These are phyloP conservation scores for Gigaspora rosea DNA, from an alignment of 192 early-diverging fungal species.

Conservation along the genomic window DNA sequence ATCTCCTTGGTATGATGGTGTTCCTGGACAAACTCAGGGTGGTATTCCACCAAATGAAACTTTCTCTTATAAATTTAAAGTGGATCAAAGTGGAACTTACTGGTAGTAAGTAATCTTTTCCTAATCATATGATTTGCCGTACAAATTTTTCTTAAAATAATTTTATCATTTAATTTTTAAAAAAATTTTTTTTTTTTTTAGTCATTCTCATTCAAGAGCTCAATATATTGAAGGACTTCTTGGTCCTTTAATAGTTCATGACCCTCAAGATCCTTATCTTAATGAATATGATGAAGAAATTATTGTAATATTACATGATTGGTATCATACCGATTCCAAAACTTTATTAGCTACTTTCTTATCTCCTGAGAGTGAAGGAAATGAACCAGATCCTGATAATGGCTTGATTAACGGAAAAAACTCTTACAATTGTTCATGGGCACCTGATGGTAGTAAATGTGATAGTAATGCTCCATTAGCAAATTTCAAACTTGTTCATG, in stretches of 20 bases:
- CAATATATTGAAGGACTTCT: conserved; percentile 86
- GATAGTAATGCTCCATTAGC: conserved; percentile 9
- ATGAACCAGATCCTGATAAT: conserved; percentile 59
- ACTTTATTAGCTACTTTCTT: background rate
- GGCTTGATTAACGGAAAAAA: conserved; percentile 66
- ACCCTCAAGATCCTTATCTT: conserved; percentile 54
- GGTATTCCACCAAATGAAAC: conserved; percentile 65
- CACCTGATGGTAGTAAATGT: background rate
- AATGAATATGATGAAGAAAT: conserved; percentile 68
- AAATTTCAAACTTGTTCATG: conserved; percentile 64
- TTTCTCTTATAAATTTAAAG: conserved; percentile 70
- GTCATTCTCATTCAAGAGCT: conserved; percentile 68
- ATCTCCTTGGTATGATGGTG: conserved; percentile 72
- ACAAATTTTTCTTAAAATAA: background rate
- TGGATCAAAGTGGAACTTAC: conserved; percentile 76
- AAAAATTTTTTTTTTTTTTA: conserved; percentile 12
- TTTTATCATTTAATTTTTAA: background rate
- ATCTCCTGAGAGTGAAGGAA: background rate
- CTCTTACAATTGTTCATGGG: conserved; percentile 28
- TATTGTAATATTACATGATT: conserved; percentile 63
- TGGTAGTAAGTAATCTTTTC: conserved; percentile 50
- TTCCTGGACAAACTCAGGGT: conserved; percentile 72
- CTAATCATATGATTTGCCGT: too few species aligned
- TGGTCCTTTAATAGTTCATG: conserved; percentile 69
- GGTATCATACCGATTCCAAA: conserved; percentile 11